These are phyloP conservation scores for Phytophthora multivora DNA, from an alignment of 352 stramenopile species.

Conservation along the genomic window DNA sequence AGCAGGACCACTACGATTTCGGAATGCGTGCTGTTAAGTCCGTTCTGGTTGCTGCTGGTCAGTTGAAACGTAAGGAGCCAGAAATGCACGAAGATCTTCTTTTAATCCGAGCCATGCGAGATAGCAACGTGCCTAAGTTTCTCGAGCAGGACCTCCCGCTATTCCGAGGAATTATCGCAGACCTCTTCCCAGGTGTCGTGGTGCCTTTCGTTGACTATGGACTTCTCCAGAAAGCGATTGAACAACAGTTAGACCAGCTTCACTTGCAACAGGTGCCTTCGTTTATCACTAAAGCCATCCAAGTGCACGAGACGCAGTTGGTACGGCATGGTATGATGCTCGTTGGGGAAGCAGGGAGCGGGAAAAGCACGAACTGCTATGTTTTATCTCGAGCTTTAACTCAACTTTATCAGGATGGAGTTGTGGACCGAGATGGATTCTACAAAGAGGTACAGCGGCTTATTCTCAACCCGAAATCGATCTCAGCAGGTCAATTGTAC, in stretches of 20 bases:
- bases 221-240: conserved; percentile 88
- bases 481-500: conserved; percentile 95
- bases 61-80: conserved; percentile 94
- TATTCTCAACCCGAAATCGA: conserved; percentile 95
- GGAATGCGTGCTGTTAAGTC: conserved; percentile 94
- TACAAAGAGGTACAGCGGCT: conserved; percentile 89
- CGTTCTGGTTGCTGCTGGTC: conserved; percentile 93
- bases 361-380: conserved; percentile 88
- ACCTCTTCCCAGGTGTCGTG: conserved; percentile 94
- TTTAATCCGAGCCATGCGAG: conserved; percentile 95
- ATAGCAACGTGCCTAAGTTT: conserved; percentile 96
- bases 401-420: conserved; percentile 76
- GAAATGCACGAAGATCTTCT: conserved; percentile 95
- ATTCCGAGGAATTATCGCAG: conserved; percentile 94
- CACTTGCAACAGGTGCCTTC: conserved; percentile 86
- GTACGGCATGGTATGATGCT: conserved; percentile 96
- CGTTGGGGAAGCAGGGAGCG: conserved; percentile 89
- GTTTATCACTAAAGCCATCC: conserved; percentile 89
- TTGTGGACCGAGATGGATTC: conserved; percentile 85
- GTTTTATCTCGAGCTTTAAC: conserved; percentile 78
- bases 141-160: conserved; percentile 94
- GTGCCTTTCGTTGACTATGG: conserved; percentile 95
- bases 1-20: conserved; percentile 96
- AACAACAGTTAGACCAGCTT: conserved; percentile 74
- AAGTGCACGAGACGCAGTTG: conserved; percentile 91